Base-by-base conservation (phyloP, 495 filamentous ascomycete species). In the Penicillium cataractarum region DNA sequence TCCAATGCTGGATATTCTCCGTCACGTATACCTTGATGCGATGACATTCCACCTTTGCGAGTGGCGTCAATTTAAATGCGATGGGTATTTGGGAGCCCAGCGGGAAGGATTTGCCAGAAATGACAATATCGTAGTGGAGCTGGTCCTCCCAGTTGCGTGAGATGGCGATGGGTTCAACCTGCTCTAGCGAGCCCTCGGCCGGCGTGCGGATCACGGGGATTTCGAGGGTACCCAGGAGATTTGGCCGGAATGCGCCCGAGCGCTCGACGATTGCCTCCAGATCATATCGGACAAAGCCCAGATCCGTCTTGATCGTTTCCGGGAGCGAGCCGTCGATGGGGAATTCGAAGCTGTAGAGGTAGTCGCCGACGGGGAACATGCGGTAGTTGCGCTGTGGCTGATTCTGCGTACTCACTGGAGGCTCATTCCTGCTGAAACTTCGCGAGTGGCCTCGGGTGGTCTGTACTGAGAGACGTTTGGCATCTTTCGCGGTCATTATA, bases 71-170 rank as follows among this genome's bases (percentile, higher is more conserved):
- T 69, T 97, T 98, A 82, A 99, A 98, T 2, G 96, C 95, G 61
- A 99, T 97, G 15, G 95, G 95, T 26, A 99, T 92, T 67, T 92
- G 92, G 4, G 90, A 83, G 21, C 96, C 96, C 15, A 99, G 82
- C 4, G 95, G 92, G 68, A 99, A 99, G 2, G 94, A 97, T 86
- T 99, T 99, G 55, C 96, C 95, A 4, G 94, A 97, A 62, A 99
- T 97, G 67, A 98, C 91, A 62, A 99, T 99, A 67, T 99, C 95
- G 75, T 99, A 99, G 68, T 97, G 93, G 33, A 99, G 83, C 69
- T 99, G 95, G 69, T 99, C 96, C 69, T 99, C 95, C 95, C 95
- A 99, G 58, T 92, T 93, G 26, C 95, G 83, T 56, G 91, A 97
- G 68, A 99, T 98, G 22, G 94, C 94, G 73, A 99, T 99, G 15